phyloP scores from a whole-genome alignment of 148 eudicot genomes.

The Rhododendron ovatum region DNA sequence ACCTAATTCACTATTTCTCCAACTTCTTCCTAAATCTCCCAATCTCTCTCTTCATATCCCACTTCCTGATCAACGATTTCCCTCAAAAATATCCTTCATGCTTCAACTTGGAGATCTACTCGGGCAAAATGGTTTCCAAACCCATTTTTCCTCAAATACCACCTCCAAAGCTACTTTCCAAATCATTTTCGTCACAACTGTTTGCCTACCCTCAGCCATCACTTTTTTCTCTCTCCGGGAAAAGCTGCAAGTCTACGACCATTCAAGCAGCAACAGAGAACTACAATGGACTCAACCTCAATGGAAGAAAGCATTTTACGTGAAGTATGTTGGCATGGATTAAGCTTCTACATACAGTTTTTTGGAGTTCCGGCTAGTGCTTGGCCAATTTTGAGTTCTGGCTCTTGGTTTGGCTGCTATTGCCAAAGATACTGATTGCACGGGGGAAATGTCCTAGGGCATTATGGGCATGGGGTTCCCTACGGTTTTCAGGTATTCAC shows the following conservation, averaged over 20 bases:
- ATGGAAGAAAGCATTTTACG: background rate
- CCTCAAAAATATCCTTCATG: constrained; percentile 1
- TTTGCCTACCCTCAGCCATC: constrained; percentile 3
- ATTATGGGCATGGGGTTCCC: background rate
- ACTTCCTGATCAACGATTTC: background rate
- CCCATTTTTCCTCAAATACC: background rate
- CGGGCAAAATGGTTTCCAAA: background rate
- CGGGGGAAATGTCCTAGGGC: background rate
- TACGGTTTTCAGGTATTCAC: background rate
- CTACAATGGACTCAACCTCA: background rate
- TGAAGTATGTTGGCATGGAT: background rate
- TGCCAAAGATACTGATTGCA: background rate
- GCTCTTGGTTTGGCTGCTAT: background rate
- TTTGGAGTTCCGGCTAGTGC: background rate
- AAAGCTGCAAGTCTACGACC: background rate
- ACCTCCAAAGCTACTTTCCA: background rate
- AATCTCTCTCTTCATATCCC: constrained; percentile 6
- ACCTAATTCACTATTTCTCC: background rate
- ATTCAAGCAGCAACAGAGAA: constrained; percentile 5
- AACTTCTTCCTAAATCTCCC: background rate
- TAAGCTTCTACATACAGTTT: constrained; percentile 2
- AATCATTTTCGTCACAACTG: background rate
- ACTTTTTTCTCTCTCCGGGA: constrained; percentile 6
- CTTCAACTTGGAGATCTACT: background rate
- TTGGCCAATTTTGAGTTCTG: background rate